Percentiles rank a stretch among this genome's conserved stretches.
These are phyloP conservation scores for Amanita subjunquillea DNA, from an alignment of 768 basidiomycete species.

Conservation along the genomic window DNA sequence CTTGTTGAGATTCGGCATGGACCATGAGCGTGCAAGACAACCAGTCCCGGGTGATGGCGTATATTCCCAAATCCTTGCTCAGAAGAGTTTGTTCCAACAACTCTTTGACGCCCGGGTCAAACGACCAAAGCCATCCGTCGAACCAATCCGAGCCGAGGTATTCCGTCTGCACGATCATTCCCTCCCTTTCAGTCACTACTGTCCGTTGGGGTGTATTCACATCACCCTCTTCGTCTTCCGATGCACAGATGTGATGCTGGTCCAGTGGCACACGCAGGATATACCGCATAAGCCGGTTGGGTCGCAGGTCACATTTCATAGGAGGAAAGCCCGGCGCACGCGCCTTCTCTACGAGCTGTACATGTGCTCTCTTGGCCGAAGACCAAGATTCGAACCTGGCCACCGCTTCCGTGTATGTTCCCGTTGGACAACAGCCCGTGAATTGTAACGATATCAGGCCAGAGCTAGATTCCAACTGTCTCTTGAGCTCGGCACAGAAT, in stretches of 20 bases:
- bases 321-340: slow-evolving; percentile 19
- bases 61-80: neutral
- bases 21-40: neutral
- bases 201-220: neutral
- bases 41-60: neutral
- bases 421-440: neutral
- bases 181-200: neutral
- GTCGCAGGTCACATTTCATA: slow-evolving; percentile 33
- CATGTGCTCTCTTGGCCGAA: slow-evolving; percentile 30
- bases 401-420: neutral
- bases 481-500: neutral
- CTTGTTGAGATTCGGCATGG: neutral
- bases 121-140: neutral
- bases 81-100: neutral
- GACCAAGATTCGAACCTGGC: slow-evolving; percentile 23
- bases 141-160: neutral
- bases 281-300: slow-evolving; percentile 25
- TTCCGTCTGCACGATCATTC: neutral
- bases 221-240: neutral
- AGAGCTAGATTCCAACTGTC: neutral
- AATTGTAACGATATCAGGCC: neutral
- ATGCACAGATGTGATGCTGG: slow-evolving; percentile 37
- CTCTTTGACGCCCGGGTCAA: neutral
- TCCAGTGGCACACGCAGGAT: slow-evolving; percentile 32
- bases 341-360: slow-evolving; percentile 21